Base-by-base conservation (phyloP, 1,284 basidiomycete species). In the Porodaedalea pini region DNA sequence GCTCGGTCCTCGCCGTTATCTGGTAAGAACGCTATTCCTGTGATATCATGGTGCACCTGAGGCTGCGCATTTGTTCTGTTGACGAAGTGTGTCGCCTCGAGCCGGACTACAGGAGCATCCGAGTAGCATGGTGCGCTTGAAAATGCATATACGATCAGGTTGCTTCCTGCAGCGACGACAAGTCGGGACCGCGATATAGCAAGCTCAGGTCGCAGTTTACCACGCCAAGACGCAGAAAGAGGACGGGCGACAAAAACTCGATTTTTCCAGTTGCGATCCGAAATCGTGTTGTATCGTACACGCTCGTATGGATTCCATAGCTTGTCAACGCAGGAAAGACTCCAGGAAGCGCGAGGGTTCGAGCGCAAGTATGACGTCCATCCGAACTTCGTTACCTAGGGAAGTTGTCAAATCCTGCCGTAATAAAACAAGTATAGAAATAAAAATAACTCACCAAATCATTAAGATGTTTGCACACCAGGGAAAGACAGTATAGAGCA, bases 181-280 rank as follows among this genome's bases (percentile, higher is more conserved):
- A 90, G 71, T 10, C 82, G 73, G 19, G 80, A 80, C 8, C 70
- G 58, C 53, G 77, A 86, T 59, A 83, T 76, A 13, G 83, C 80
- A n/a, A 90, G 67, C 6, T 76, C 64, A 5, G 88, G 83, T 56
- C 81, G 82, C 4, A 79, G 70, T 65, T 79, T 86, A 37, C 73
- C 75, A 8, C 65, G 43, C 88, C 88, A 90, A 15, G 80, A 76
- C 34, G 73, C 73, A n/a, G 82, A 80, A 13, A 90, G 74, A 1
- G 88, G 88, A 2, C 85, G 79, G 2, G 87, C 86, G 36, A 86
- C 70, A 61, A 88, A 87, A 51, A 71, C 65, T 45, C 69, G 66
- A 13, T 64, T 65, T 2, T 71, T 62, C 88, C 88, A 91, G 15
- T 80, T 74, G 3, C 66, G 61, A 65, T 89, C 85, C 1, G 78